Conservation (phyloP, 208 protist genomes). For the Crithidia expoeki region DNA sequence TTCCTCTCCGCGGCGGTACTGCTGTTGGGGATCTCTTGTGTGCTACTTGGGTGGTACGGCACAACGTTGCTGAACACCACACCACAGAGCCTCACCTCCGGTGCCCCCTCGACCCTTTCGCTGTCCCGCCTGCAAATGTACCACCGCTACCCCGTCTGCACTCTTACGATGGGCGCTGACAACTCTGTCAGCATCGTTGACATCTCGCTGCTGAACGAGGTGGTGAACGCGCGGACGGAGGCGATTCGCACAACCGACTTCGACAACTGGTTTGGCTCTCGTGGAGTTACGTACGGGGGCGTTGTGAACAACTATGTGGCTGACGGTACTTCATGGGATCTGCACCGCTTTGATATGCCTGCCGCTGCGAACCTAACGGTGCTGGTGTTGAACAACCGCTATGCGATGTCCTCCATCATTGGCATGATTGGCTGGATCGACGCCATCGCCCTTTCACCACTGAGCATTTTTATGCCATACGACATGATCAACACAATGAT, state of each 20-base stretch:
- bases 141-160: conserved; percentile 77
- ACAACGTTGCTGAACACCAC: conserved; percentile 40
- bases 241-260: conserved; percentile 43
- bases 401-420: conserved; percentile 55
- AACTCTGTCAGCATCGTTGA: conserved; percentile 48
- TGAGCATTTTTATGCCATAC: conserved; percentile 66
- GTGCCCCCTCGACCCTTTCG: neutral
- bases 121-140: conserved; percentile 41
- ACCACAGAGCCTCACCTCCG: conserved; percentile 44
- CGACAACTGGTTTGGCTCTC: conserved; percentile 60
- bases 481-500: conserved; percentile 55
- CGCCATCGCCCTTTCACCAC: conserved; percentile 61
- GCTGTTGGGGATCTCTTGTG: conserved; percentile 49
- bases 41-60: conserved; percentile 75
- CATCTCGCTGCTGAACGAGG: conserved; percentile 58
- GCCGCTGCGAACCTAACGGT: conserved; percentile 41
- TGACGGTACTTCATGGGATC: conserved; percentile 37
- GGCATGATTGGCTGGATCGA: conserved; percentile 65
- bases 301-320: conserved; percentile 26
- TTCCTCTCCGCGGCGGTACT: conserved; percentile 41
- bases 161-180: conserved; percentile 39
- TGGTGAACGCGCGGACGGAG: conserved; percentile 35
- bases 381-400: conserved; percentile 56
- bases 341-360: conserved; percentile 50
- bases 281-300: conserved; percentile 47